Evolutionary conservation across 1,284 basidiomycete species (phyloP), one percentile per base, ranked within the genome.

Genomic region (Irpex sp.): DNA sequence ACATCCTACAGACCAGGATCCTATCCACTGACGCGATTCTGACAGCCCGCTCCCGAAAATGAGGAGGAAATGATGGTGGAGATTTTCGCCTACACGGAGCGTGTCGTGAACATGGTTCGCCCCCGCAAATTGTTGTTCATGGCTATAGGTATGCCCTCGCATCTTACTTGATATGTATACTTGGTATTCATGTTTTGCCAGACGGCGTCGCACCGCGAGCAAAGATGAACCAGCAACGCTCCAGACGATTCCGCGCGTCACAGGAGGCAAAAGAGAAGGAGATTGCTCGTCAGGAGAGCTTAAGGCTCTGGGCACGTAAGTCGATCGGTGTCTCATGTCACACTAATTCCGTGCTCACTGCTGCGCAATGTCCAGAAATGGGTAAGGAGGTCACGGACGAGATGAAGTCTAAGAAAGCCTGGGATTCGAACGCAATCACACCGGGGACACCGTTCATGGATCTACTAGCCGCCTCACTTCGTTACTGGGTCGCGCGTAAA

Each of bases 31-130:
- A 26, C 50, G 53, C 36, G 54, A 36, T 53, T 57, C 31, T 46
- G 47, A 36, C 62, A 94, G 87, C 94, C 94, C 56, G 89, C 97
- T 1, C 97, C 97, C 0, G 93, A 97, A 75, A 98, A 95, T 1
- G 97, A 99, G 75, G 94, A 95, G 74, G 96, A 98, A 63, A 99
- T 99, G 97, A 99, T 99, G 97, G 73, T 94, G 21, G 97, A 98
- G 75, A 86, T 99, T 51, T 98, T 99, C 79, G 87, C 85, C 59
- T 99, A 99, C 79, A 99, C 97, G 0, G 96, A 98, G 73, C 86
- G 97, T 56, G 93, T 99, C 31, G 95, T 99, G 55, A 95, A 95
- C 76, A 98, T 99, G 97, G 79, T 98, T 58, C 83, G 97, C 62
- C 97, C 97, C 0, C 87, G 97, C 61, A 97, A 94, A 76, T 80